Evolutionary conservation across 306 rosid species (phyloP), one percentile per base, ranked within the genome.

Genomic region (Trifolium dubium): DNA sequence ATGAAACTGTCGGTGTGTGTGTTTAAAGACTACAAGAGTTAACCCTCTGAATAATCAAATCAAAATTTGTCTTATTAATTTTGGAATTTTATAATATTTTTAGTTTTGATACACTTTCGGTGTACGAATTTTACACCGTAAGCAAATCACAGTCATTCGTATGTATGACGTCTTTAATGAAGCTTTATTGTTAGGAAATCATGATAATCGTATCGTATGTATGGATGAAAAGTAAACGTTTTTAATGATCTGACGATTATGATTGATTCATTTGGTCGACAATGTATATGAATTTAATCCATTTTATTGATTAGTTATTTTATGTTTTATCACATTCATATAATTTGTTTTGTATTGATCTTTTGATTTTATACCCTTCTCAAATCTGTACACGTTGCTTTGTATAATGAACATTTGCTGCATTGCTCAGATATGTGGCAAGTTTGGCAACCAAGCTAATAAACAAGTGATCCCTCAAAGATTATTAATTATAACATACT

Each of bases 1-100:
- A 55, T 83, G 76, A 68, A 66, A 18, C 32, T 85, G 81, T 70
- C 83, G 77, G 80, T 73, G 81, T 49, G 66, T 77, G 23, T 23
- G 49, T 28, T 66, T 29, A 50, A 73, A 66, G 63, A 6, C 10
- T 43, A 31, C 5, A 39, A 41, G 9, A 18, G 14, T 63, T 67
- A n/a, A 17, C 17, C 46, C 50, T 46, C 31, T 65, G 41, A 72
- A 54, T 72, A 73, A 67, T 78, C 37, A 19, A 34, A 55, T 78
- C 32, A 11, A 34, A 37, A 41, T 79, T 79, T 76, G 23, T 59
- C 43, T 18, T 40, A 19, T 68, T 67, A 39, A 19, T 44, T 55
- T 79, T 11, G 29, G 29, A 56, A 18, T 37, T 76, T 73, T 40
- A 46, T 54, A 32, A 55, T 43, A 35, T 13, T 68, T 37, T 11